Conservation (phyloP, 2,329 filamentous ascomycete genomes). For the Cladosporium oxysporum region DNA sequence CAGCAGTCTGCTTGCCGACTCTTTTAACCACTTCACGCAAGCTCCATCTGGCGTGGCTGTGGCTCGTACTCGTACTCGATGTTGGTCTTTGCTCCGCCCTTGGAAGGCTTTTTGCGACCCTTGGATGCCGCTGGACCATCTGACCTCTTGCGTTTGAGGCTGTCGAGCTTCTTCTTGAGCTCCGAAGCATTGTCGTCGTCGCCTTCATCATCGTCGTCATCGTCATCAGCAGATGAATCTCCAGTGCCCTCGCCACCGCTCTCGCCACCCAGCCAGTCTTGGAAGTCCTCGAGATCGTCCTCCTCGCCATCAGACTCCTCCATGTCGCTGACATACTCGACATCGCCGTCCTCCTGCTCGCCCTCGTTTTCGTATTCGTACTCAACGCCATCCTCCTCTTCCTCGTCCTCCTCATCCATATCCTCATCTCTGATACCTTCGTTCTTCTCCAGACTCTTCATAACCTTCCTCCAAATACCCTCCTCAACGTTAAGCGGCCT, state of each 20-base stretch:
- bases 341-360: constrained; percentile 67
- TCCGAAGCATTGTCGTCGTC: constrained; percentile 56
- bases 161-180: constrained; percentile 58
- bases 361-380: constrained; percentile 59
- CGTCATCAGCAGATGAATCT: constrained; percentile 61
- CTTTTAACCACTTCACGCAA: constrained; percentile 28
- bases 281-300: constrained; percentile 78
- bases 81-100: constrained; percentile 62
- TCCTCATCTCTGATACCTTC: constrained; percentile 83
- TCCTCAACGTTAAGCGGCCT: constrained; percentile 94
- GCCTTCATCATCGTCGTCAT: constrained; percentile 56
- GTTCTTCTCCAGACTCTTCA: constrained; percentile 83
- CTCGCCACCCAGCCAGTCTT: constrained; percentile 87
- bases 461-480: constrained; percentile 94
- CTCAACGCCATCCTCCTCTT: constrained; percentile 63
- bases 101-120: constrained; percentile 58
- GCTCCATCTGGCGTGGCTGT: constrained; percentile 47
- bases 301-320: constrained; percentile 74
- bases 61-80: constrained; percentile 78
- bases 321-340: constrained; percentile 92
- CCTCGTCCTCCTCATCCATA: constrained; percentile 78
- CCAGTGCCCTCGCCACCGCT: constrained; percentile 51
- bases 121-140: constrained; percentile 51
- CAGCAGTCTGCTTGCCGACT: neutral
- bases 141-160: constrained; percentile 59